A percentile compares a stretch with the other conserved stretches of the same genome.
Evolutionary conservation across 768 basidiomycete species (phyloP).

Genomic region (Panaeolus cyanescens): DNA sequence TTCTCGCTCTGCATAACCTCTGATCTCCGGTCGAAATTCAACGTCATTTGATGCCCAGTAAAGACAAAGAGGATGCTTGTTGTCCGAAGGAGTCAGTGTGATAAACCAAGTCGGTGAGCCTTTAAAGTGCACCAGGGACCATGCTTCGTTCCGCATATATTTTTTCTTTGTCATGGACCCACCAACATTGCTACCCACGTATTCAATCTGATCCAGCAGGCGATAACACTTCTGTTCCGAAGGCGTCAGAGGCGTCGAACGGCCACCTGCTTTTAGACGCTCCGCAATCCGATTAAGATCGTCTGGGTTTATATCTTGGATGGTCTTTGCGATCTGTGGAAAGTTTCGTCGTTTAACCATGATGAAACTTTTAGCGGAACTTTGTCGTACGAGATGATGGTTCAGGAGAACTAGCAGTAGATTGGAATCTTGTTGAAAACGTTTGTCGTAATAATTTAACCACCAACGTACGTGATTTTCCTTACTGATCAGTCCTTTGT

Average conservation of each 20-base stretch:
- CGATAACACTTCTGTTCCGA: conserved; percentile 23
- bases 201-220: conserved; percentile 26
- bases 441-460: conserved; percentile 41
- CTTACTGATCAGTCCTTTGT: conserved; percentile 14
- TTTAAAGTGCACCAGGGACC: conserved; percentile 16
- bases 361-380: conserved; percentile 19
- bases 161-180: conserved; percentile 27
- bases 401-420: conserved; percentile 41
- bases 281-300: conserved; percentile 17
- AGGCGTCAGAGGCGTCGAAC: conserved; percentile 13
- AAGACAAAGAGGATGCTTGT: conserved; percentile 31
- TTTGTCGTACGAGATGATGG: conserved; percentile 35
- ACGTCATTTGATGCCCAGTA: conserved; percentile 31
- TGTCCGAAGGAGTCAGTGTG: conserved; percentile 36
- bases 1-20: neutral
- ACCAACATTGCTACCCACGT: conserved; percentile 21
- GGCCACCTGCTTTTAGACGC: conserved; percentile 22
- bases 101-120: conserved; percentile 38
- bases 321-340: conserved; percentile 24
- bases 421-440: conserved; percentile 36
- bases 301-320: conserved; percentile 20
- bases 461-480: conserved; percentile 24
- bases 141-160: conserved; percentile 29
- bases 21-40: conserved; percentile 17
- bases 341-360: conserved; percentile 20